phyloP scores from a whole-genome alignment of 768 basidiomycete species.

The Auriscalpium orientale region DNA sequence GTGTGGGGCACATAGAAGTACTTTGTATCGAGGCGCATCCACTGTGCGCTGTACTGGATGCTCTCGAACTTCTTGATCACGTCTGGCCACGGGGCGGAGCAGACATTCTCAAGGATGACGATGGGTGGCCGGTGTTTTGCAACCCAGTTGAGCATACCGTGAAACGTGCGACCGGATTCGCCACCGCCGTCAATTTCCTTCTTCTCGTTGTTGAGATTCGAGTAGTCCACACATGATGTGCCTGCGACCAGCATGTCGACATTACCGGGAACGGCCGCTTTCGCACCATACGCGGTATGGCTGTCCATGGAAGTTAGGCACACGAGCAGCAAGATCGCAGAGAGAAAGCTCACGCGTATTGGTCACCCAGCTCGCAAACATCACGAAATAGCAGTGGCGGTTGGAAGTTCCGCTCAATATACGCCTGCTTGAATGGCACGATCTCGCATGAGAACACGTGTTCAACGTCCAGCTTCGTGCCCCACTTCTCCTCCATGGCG shows the following conservation, averaged over 20 bases:
- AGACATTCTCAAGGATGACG: slow-evolving; percentile 95
- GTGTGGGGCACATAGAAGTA: slow-evolving; percentile 94
- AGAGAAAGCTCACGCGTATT: slow-evolving; percentile 53
- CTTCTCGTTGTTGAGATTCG: slow-evolving; percentile 89
- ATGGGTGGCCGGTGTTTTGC: slow-evolving; percentile 77
- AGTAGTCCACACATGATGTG: slow-evolving; percentile 95
- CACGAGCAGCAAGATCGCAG: neutral
- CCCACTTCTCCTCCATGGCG: slow-evolving; percentile 62
- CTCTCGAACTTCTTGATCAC: slow-evolving; percentile 73
- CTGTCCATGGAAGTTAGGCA: slow-evolving; percentile 30
- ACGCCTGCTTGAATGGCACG: slow-evolving; percentile 95
- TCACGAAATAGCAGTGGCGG: slow-evolving; percentile 91
- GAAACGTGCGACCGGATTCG: slow-evolving; percentile 90
- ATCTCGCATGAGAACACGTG: slow-evolving; percentile 98
- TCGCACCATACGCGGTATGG: slow-evolving; percentile 86
- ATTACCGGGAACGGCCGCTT: slow-evolving; percentile 80
- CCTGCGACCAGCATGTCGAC: slow-evolving; percentile 89
- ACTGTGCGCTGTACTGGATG: slow-evolving; percentile 68
- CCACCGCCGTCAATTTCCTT: slow-evolving; percentile 85
- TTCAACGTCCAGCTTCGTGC: slow-evolving; percentile 61
- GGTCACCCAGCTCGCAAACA: slow-evolving; percentile 80
- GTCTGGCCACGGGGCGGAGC: slow-evolving; percentile 76
- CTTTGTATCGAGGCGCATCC: slow-evolving; percentile 73
- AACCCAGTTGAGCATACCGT: slow-evolving; percentile 94
- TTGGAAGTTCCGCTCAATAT: slow-evolving; percentile 93